Evolutionary conservation across 2,329 filamentous ascomycete species (phyloP).

Genomic region (Colletotrichum tropicicola): DNA sequence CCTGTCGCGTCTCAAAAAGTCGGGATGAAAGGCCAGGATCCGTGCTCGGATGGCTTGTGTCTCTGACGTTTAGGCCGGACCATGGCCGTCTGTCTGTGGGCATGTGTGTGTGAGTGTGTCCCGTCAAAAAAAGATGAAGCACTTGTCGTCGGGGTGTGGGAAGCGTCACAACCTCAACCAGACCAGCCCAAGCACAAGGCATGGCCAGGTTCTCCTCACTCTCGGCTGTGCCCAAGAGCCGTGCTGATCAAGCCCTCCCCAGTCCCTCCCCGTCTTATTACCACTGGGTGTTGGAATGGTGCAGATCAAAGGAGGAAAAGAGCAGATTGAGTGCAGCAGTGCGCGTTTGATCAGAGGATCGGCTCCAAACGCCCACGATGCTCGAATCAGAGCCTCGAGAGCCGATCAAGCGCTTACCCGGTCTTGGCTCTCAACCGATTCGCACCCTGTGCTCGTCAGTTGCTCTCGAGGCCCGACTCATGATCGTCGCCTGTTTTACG

Average conservation of each 20-base stretch:
- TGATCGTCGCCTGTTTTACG: background rate
- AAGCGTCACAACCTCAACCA: background rate
- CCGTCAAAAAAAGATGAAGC: background rate
- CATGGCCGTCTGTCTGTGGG: background rate
- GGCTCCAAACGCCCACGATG: background rate
- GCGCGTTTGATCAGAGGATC: slow-evolving; percentile 5
- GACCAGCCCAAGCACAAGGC: no score
- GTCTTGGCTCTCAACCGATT: background rate
- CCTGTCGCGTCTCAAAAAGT: background rate
- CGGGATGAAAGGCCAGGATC: slow-evolving; percentile 16
- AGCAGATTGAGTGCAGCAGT: background rate
- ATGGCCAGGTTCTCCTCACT: background rate
- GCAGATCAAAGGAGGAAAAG: background rate
- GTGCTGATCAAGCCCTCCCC: slow-evolving; percentile 18
- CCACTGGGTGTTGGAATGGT: background rate
- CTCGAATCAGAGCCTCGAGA: background rate
- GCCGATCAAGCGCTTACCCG: background rate
- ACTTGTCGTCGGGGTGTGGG: slow-evolving; percentile 2
- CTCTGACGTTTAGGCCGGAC: background rate
- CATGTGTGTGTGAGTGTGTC: no score
- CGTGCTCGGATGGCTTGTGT: background rate
- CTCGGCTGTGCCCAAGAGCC: slow-evolving; percentile 17
- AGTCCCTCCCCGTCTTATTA: background rate
- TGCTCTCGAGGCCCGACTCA: background rate
- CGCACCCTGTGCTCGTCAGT: background rate